Base-by-base conservation (phyloP, 2,329 filamentous ascomycete genomes). In the Thelonectria discophora region DNA sequence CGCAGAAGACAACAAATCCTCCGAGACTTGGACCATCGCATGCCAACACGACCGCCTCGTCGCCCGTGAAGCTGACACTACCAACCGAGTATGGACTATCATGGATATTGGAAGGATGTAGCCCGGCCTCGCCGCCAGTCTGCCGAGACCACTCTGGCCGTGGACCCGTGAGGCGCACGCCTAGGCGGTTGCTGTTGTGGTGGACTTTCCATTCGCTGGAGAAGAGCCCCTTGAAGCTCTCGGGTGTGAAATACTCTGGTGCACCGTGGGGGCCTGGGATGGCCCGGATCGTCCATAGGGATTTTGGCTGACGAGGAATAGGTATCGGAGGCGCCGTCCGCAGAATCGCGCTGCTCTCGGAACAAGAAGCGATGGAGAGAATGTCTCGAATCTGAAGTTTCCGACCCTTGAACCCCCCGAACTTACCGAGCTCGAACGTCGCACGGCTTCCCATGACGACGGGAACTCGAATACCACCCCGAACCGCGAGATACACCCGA, bases 91-190 rank as follows among this genome's bases (percentile, higher is more conserved):
- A 80, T 1, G 75, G 75, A 27, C 73, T 75, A 21, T 79, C 78
- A 27, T 77, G 73, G 18, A 80, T 75, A 27, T 81, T 81, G n/a
- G 76, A 79, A 0, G 79, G 78, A 49, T 81, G 79, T 7, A 78
- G 65, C 0, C 77, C 77, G 2, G 74, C 79, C 34, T 75, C 73
- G 1, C 77, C 78, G 3, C 79, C 78, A 2, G 73, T 73, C 5
- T 64, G 52, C 12, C 78, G 72, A 2, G 76, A 73, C 78, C 78
- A 81, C 45, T 77, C 61, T 1, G 75, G 76, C 17, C 67, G 69
- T 1, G 78, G 77, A 0, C 79, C 79, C 0, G 70, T 71, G 3
- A 81, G 73, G 1, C 78, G 74, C 5, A 81, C 72, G 0, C 79
- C 79, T 2, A 76, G 69, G 1, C 79, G 73, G 39, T 78, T 80